Conservation (phyloP, 1,284 basidiomycete genomes). For the Anthracocystis walkeri region DNA sequence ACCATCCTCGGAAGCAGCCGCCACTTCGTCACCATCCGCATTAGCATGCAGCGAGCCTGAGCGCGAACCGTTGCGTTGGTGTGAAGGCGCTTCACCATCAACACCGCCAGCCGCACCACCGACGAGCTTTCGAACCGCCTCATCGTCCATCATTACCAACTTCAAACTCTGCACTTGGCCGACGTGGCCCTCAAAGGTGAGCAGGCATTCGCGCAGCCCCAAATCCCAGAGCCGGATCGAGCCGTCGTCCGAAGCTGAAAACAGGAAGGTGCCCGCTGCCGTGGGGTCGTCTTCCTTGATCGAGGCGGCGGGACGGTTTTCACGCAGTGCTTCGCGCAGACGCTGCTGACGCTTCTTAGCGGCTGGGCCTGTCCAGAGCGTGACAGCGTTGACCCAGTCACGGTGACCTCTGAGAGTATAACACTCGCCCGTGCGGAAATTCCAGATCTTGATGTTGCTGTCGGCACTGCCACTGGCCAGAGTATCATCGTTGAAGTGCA, state of each 20-base stretch:
- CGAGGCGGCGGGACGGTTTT: conserved; percentile 73
- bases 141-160: conserved; percentile 74
- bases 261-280: conserved; percentile 73
- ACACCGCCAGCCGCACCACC: conserved; percentile 64
- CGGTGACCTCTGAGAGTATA: conserved; percentile 91
- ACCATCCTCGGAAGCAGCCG: conserved; percentile 7
- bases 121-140: conserved; percentile 61
- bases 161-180: conserved; percentile 94
- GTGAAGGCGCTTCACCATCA: conserved; percentile 30
- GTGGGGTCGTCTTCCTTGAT: conserved; percentile 47
- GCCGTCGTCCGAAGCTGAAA: conserved; percentile 95
- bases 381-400: conserved; percentile 97
- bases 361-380: conserved; percentile 83
- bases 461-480: conserved; percentile 75
- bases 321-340: conserved; percentile 44
- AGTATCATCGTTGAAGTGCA: conserved; percentile 92
- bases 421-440: conserved; percentile 89
- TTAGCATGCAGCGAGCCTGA: conserved; percentile 1
- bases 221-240: conserved; percentile 96
- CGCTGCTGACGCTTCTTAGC: conserved; percentile 59
- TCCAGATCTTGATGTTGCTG: conserved; percentile 77
- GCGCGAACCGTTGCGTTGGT: conserved; percentile 18
- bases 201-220: conserved; percentile 81
- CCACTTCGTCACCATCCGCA: conserved; percentile 7
- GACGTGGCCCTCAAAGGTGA: conserved; percentile 88